phyloP scores from a whole-genome alignment of 1,284 basidiomycete species.

The Cryptococcus sp. region DNA sequence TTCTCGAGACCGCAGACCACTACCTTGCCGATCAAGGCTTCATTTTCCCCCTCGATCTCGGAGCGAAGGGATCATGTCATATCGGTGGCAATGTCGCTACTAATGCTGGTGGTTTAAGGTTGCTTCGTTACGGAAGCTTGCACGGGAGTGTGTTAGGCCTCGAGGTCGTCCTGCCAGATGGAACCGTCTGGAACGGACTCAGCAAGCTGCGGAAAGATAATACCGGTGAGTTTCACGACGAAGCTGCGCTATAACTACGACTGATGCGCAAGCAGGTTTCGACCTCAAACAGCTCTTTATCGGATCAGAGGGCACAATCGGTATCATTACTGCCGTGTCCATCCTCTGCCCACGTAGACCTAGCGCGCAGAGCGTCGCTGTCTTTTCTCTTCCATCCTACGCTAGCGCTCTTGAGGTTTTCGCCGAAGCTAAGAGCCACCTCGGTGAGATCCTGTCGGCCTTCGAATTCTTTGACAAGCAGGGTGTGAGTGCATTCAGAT shows the following conservation, averaged over 20 bases:
- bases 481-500: conserved; percentile 47
- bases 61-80: conserved; percentile 98
- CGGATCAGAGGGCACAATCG: conserved; percentile 93
- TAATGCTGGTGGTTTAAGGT: conserved; percentile 92
- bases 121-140: conserved; percentile 91
- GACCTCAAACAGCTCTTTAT: conserved; percentile 99
- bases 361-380: conserved; percentile 61
- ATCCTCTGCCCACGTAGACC: conserved; percentile 93
- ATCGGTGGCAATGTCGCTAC: conserved; percentile 98
- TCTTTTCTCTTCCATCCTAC: conserved; percentile 60
- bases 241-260: not conserved
- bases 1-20: conserved; percentile 88
- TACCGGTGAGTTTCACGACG: conserved; percentile 65
- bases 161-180: conserved; percentile 94
- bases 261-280: conserved; percentile 65
- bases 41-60: conserved; percentile 96
- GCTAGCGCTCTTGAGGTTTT: conserved; percentile 60
- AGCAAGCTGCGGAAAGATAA: conserved; percentile 91
- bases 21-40: conserved; percentile 84
- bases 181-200: conserved; percentile 86
- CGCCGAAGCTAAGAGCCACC: conserved; percentile 62
- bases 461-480: conserved; percentile 93
- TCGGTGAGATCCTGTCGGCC: conserved; percentile 95
- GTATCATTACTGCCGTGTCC: conserved; percentile 91
- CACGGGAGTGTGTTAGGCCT: conserved; percentile 96